phyloP scores from a whole-genome alignment of 257 asterid genomes.

The Solanum chilense region DNA sequence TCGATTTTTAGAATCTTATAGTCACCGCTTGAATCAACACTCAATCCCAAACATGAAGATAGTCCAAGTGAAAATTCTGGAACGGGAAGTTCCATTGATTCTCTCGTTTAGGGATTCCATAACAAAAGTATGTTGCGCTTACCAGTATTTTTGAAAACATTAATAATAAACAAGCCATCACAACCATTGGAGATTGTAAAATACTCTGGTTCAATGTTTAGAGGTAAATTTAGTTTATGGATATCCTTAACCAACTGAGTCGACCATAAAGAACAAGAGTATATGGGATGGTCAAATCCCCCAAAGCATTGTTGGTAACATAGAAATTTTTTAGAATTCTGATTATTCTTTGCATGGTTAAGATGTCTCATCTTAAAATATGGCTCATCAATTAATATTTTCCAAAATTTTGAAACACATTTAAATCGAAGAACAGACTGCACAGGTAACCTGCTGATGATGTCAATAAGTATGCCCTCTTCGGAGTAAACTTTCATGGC shows the following conservation, averaged over 20 bases:
- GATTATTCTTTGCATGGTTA: not conserved
- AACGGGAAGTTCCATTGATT: not conserved
- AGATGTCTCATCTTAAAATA: not conserved
- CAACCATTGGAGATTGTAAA: not conserved
- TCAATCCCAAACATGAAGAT: not conserved
- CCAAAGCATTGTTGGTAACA: not conserved
- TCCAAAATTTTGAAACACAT: not conserved
- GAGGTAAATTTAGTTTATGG: not conserved
- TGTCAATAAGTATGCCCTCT: not conserved
- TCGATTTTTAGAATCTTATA: not conserved
- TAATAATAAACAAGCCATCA: not conserved
- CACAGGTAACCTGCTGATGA: not conserved
- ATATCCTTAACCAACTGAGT: not conserved
- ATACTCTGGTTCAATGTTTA: not conserved
- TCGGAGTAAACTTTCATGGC: not conserved
- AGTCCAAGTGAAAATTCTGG: not conserved
- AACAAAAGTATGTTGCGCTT: not conserved
- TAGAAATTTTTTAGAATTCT: not conserved
- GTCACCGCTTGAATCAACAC: not conserved
- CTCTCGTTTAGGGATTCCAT: not conserved
- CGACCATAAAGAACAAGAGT: not conserved
- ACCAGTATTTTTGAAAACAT: not conserved
- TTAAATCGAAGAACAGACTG: not conserved
- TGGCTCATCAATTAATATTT: not conserved
- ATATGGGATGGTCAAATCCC: not conserved